Evolutionary conservation across 2,329 filamentous ascomycete species (phyloP), one percentile per base, ranked within the genome.

Genomic region (Aspergillus bombycis): DNA sequence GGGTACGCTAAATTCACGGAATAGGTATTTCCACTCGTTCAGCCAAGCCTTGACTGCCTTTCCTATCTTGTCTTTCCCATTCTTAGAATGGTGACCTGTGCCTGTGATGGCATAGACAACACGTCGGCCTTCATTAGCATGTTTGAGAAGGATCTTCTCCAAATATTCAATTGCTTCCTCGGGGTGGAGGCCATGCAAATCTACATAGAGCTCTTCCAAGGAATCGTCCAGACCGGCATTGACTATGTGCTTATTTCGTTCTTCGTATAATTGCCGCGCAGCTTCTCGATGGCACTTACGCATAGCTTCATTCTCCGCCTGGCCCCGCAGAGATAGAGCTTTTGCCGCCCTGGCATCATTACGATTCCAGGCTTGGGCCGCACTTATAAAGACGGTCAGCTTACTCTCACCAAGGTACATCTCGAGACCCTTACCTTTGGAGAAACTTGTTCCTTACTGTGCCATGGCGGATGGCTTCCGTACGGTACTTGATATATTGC

Each of bases 231-330:
- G 68, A n/a, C 76, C 75, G 26, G 71, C 74, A 48, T 73, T 75
- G 36, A 79, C 75, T 65, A 81, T 82, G 73, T 89, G 86, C 78
- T 90, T 92, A 77, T 97, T 97, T 45, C 94, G 92, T 75, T 96
- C 91, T 77, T 97, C 94, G 75, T 98, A 99, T 34, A 99, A 85
- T 72, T 95, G 90, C 41, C 90, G 88, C 26, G 95, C 95, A 11
- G 95, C 95, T 80, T 98, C 94, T 54, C 95, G 90, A 75, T 99
- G 95, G 53, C 94, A 94, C 81, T 97, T 96, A 68, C 94, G 89
- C 95, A 99, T 99, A 43, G 96, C 85, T 70, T 96, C 93, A 73
- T 99, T 98, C 81, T 99, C 95, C 70, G 92, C 95, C 79, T 98
- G 95, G 14, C 95, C 95, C 34, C 95, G 91, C 53, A 98, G 87